Evolutionary conservation across 108 stramenopile species (phyloP), one percentile per base, ranked within the genome.

Genomic region (Cyclotella sp.): DNA sequence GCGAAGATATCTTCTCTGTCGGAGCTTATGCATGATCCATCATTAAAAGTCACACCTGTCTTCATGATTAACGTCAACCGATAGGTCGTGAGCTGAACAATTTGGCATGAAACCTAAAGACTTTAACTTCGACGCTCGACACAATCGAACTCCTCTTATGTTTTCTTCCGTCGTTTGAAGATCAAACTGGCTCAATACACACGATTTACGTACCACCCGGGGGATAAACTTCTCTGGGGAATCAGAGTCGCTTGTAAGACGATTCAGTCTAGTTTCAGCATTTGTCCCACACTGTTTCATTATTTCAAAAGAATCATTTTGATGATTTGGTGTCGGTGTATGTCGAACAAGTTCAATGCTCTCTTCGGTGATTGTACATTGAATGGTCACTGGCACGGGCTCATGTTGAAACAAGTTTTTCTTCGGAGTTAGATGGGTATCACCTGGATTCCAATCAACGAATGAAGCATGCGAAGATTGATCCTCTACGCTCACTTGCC

Each of bases 121-220:
- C 55, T 77, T 70, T 68, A 77, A 63, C 47, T 77, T 77, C 16
- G 76, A 62, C n/a, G 43, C 47, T 26, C 76, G 61, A 11, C 54
- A 63, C 30, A 77, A 65, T 54, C 59, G 41, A 3, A 77, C 76
- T 19, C 76, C 76, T 70, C 76, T 9, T 60, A 58, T 47, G 52
- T 63, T 70, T 13, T 54, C 49, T 34, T 61, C 45, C 45, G 15
- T 39, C 27, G 45, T 27, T 44, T 62, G 19, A 53, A 27, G 12
- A 6, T 45, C 54, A 26, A 29, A 24, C 52, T 49, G 26, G 22
- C 10, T 15, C 19, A 24, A 24, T 28, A n/a, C 7, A 4, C 52
- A 30, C 18, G 49, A 29, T 29, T 39, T 53, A 4, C 16, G 7
- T 8, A 47, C 43, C 14, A 26, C 45, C 46, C 14, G 14, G 14